Percentiles rank a stretch among this genome's conserved stretches.
phyloP scores from a whole-genome alignment of 2,329 filamentous ascomycete genomes.

The Alternaria gansuensis region DNA sequence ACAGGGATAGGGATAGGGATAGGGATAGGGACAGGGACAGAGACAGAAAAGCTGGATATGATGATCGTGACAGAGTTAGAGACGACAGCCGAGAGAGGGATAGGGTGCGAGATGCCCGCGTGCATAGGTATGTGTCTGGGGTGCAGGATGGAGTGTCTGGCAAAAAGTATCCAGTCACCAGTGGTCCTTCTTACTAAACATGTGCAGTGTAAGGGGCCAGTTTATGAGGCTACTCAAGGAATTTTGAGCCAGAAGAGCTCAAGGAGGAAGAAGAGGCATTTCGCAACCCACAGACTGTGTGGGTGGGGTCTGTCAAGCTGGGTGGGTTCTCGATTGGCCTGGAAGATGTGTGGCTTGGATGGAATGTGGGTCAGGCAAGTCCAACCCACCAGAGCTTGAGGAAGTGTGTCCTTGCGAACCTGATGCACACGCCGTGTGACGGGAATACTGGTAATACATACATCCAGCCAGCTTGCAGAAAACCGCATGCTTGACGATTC shows the following conservation, averaged over 20 bases:
- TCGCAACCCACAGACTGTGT: background rate
- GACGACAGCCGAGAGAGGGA: conserved; percentile 29
- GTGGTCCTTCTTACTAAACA: conserved; percentile 31
- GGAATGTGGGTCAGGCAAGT: conserved; percentile 5
- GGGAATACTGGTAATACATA: background rate
- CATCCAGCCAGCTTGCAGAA: background rate
- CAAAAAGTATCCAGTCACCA: conserved; percentile 42
- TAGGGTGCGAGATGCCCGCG: conserved; percentile 34
- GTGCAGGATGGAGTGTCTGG: conserved; percentile 50
- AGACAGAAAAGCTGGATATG: conserved; percentile 4
- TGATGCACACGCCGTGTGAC: background rate
- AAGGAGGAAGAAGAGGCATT: background rate
- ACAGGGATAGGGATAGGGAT: conserved; percentile 1
- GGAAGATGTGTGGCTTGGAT: conserved; percentile 14
- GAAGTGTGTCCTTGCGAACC: background rate
- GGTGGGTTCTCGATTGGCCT: conserved; percentile 7
- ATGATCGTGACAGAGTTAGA: conserved; percentile 11
- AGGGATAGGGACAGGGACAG: conserved; percentile 5
- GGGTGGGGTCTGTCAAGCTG: conserved; percentile 1
- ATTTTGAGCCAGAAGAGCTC: conserved; percentile 23
- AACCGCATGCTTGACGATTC: background rate
- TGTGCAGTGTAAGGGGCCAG: conserved; percentile 29
- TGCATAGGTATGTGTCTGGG: conserved; percentile 47
- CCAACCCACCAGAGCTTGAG: conserved; percentile 1
- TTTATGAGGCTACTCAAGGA: conserved; percentile 33